phyloP scores from a whole-genome alignment of 805 yeast species.

The Candida caryicola region DNA sequence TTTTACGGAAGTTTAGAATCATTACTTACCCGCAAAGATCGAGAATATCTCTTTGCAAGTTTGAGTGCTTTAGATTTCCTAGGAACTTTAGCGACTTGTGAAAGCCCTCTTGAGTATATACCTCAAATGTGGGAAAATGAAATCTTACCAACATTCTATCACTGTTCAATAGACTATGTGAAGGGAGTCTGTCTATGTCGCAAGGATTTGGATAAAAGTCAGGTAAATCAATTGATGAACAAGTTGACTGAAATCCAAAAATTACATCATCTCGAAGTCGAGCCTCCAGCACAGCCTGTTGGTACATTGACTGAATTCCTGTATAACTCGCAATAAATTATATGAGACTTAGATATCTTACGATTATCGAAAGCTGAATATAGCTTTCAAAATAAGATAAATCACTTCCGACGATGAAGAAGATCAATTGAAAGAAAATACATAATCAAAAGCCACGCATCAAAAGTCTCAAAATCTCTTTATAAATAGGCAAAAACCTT shows the following conservation, averaged over 20 bases:
- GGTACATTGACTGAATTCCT: slow-evolving; percentile 35
- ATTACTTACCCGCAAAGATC: slow-evolving; percentile 41
- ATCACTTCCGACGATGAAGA: too few species aligned
- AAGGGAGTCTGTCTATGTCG: slow-evolving; percentile 57
- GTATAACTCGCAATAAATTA: slow-evolving; percentile 10
- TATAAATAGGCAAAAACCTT: too few species aligned
- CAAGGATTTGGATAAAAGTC: slow-evolving; percentile 39
- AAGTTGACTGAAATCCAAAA: slow-evolving; percentile 28
- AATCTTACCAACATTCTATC: slow-evolving; percentile 65
- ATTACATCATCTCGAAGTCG: slow-evolving; percentile 30
- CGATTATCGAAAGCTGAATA: too few species aligned
- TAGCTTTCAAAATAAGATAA: too few species aligned
- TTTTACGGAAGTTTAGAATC: slow-evolving; percentile 35
- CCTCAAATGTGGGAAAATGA: slow-evolving; percentile 54
- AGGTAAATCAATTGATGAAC: slow-evolving; percentile 26
- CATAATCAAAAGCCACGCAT: too few species aligned
- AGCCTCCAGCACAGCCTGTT: slow-evolving; percentile 29
- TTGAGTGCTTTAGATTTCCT: slow-evolving; percentile 41
- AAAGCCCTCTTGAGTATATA: slow-evolving; percentile 29
- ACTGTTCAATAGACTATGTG: slow-evolving; percentile 71
- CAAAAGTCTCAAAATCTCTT: too few species aligned
- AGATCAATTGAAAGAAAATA: too few species aligned
- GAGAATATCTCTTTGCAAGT: slow-evolving; percentile 36
- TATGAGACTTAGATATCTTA: neutral
- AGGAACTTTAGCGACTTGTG: slow-evolving; percentile 39